Percentiles rank a stretch among this genome's conserved stretches.
These are phyloP conservation scores for Debaryomycetaceae sp. DNA, from an alignment of 1,139 yeast genomes.

Conservation along the genomic window DNA sequence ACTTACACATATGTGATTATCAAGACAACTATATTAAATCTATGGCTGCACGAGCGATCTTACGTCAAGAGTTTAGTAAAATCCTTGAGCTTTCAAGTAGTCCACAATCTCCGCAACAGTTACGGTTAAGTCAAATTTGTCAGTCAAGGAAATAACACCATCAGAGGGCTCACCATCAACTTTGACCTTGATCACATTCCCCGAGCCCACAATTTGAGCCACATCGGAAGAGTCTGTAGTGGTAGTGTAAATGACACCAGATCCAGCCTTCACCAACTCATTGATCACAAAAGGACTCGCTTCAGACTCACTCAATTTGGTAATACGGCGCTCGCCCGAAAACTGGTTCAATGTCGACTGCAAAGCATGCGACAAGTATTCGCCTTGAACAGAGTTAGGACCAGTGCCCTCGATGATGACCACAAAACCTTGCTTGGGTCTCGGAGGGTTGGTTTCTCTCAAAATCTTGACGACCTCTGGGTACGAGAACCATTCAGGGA, in stretches of 20 bases:
- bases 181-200: slow-evolving; percentile 27
- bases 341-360: slow-evolving; percentile 88
- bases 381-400: slow-evolving; percentile 49
- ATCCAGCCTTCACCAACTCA: slow-evolving; percentile 84
- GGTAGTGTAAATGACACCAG: slow-evolving; percentile 74
- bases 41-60: too few relatives aligned
- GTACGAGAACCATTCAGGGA: slow-evolving; percentile 96
- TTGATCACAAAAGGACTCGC: slow-evolving; percentile 61
- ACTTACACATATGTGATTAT: too few relatives aligned
- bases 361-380: slow-evolving; percentile 68
- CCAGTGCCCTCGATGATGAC: slow-evolving; percentile 56
- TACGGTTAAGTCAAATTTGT: slow-evolving; percentile 25
- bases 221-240: slow-evolving; percentile 28
- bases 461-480: slow-evolving; percentile 92
- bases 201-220: slow-evolving; percentile 42
- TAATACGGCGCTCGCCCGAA: slow-evolving; percentile 80
- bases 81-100: slow-evolving; percentile 76
- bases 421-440: slow-evolving; percentile 84
- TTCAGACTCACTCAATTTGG: slow-evolving; percentile 54
- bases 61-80: slow-evolving; percentile 30
- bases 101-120: slow-evolving; percentile 70
- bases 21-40: too few relatives aligned
- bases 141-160: slow-evolving; percentile 11
- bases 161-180: slow-evolving; percentile 14
- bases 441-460: slow-evolving; percentile 92